Evolutionary conservation across 192 early-diverging fungal species (phyloP), one percentile per base, ranked within the genome.

Genomic region (Coemansia furcata): DNA sequence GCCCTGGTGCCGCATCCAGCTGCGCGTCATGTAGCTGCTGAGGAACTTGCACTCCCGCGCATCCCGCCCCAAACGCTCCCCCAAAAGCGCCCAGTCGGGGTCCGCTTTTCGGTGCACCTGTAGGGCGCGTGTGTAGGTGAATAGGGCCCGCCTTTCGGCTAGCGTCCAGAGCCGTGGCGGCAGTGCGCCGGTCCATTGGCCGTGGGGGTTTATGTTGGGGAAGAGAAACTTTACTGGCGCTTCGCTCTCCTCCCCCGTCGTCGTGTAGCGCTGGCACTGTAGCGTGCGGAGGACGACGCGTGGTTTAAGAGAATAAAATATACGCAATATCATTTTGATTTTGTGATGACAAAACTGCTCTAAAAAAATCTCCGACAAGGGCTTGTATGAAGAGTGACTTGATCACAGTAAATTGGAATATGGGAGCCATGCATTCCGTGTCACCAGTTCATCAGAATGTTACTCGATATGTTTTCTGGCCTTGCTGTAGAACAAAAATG

Each of bases 91-190:
- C 73, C 73, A 76, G 40, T 69, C 59, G 17, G 73, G 73, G 4
- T 57, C 50, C 0, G 2, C 36, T 5, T 63, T 23, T 1, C 40
- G 42, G 37, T 42, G 17, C 0, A 57, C 57, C 12, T 10, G 19
- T 3, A 69, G 35, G 17, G 67, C 73, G 1, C 60, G 63, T 1
- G 59, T 36, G 36, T 70, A 69, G 3, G 62, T 33, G 30, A 70
- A 60, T 6, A 76, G 60, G 2, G 73, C 73, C 2, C 73, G 73
- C 0, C 68, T 63, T 30, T 76, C 73, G 14, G 63, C 50, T 17
- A 76, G 10, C 4, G 73, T 66, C 73, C 73, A 76, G 39, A 46
- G 40, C 11, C 58, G 36, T 11, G 33, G 3, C 19, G 7, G 15
- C 3, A n/a, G 19, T 11, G 36, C 19, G 3, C 19, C n/a, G 10